Conservation (phyloP, 495 filamentous ascomycete species). For the Aspergillus egyptiacus region DNA sequence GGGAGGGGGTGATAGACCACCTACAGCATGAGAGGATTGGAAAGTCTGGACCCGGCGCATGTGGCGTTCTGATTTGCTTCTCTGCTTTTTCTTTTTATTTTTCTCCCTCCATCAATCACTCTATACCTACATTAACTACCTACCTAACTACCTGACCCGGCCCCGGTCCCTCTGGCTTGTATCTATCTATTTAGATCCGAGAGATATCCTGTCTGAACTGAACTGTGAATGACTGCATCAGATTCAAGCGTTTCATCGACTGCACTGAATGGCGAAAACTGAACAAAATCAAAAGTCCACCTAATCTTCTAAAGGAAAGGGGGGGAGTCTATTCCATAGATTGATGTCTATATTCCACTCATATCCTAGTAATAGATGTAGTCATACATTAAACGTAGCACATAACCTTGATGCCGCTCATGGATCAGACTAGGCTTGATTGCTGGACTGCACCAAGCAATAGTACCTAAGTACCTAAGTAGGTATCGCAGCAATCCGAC, state of each 20-base stretch:
- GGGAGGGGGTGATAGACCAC: conserved; percentile 26
- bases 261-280: not conserved
- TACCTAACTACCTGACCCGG: not conserved
- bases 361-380: no score
- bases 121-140: not conserved
- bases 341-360: conserved; percentile 11
- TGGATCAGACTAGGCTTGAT: no score
- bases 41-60: conserved; percentile 27
- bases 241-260: no score
- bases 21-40: conserved; percentile 26
- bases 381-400: conserved; percentile 13
- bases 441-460: no score
- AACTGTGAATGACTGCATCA: not conserved
- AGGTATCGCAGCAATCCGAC: no score
- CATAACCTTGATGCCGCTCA: no score
- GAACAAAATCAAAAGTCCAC: no score
- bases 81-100: conserved; percentile 16
- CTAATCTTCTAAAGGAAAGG: no score
- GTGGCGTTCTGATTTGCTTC: conserved; percentile 29
- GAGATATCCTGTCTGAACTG: conserved; percentile 1
- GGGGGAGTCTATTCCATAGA: no score
- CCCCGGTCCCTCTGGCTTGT: not conserved
- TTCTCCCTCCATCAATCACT: not conserved
- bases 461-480: no score
- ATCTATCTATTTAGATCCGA: conserved; percentile 2